Base-by-base conservation (phyloP, 345 rosid genomes). In the Geranium brycei region DNA sequence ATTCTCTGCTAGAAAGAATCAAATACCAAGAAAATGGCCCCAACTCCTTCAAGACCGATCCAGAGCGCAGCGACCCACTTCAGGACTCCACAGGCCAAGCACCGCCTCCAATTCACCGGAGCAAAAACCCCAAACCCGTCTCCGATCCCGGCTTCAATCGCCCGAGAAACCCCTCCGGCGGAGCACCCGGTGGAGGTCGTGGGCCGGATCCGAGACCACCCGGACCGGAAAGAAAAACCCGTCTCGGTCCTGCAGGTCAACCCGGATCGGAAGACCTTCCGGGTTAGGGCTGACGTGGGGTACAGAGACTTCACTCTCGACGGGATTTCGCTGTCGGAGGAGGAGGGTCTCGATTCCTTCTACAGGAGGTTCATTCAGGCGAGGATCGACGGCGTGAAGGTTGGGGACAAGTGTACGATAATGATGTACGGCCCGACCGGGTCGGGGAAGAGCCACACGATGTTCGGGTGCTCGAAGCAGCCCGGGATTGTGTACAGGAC, bases 381-480 rank as follows among this genome's bases (percentile, higher is more conserved):
- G 58, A 83, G 99, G 73, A 82, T 93, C 5, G 79, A 71, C 57
- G 96, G 85, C 30, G 99, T 93, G 57, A 90, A 85, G 66, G 7
- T 82, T 70, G 99, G 99, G 56, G 78, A 71, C 0, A 93, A 85
- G 62, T 88, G 99, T 53, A 93, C 99, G 0, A 69, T 93, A 1
- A 82, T 93, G 99, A 93, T 90, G 99, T 93, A 93, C 53, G 99
- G 99, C 30, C 99, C 99, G 0, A 93, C 99, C 0, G 97, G 99
- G 65, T 83, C 99, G 0, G 99, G 99, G 0, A 93, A 93, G 77
- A 93, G 99, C 60, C 91, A 90, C 70, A 87, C 96, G 0, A 93
- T 93, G 99, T 93, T 93, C 64, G 99, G 99, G 35, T 86, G 87
- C 68, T 59, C 87, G 61, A 90, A 86, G 83, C 87, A 85, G 68